Evolutionary conservation across 208 protist species (phyloP), one percentile per base, ranked within the genome.

Genomic region (Wallacemonas sp.): DNA sequence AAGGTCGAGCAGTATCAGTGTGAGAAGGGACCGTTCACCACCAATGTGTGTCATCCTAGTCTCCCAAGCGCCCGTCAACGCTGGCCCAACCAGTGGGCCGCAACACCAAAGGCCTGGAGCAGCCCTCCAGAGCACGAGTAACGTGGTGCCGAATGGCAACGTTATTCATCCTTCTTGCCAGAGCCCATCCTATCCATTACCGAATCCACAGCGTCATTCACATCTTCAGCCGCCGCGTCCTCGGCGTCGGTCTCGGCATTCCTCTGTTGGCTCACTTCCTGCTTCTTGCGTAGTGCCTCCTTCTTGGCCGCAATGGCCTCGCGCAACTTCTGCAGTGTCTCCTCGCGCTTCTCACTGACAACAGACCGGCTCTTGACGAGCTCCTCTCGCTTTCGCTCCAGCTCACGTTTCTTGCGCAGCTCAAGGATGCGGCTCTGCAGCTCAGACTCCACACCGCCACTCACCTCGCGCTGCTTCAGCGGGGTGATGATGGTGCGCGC

Each of bases 271-370:
- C 63, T 56, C 33, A 70, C 71, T 16, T 85, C 75, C 70, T 81
- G 33, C 78, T 83, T 90, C 63, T 80, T 75, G 8, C 81, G 73
- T 21, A 90, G 68, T 16, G 81, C 90, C 0, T 79, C 87, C 72
- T 93, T 95, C 75, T 91, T 90, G 16, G 85, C 84, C 1, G 86
- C 85, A 55, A 95, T 93, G 30, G 76, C 75, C 29, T 93, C 90
- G 12, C 87, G 79, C 75, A 93, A 61, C 57, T 90, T 87, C 4
- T 74, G 76, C 56, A 95, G 75, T 24, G 83, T 87, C 48, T 79
- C 85, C 62, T 92, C 85, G 5, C 90, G 74, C 70, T 85, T 81
- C 23, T 83, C 81, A 44, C 66, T 85, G 17, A 88, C 58, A 47
- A 62, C 68, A 17, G 70, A 58, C 3, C 90, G 82, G 67, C 88